Evolutionary conservation across 495 filamentous ascomycete genomes (phyloP).

Genomic region (Zalerion maritima): DNA sequence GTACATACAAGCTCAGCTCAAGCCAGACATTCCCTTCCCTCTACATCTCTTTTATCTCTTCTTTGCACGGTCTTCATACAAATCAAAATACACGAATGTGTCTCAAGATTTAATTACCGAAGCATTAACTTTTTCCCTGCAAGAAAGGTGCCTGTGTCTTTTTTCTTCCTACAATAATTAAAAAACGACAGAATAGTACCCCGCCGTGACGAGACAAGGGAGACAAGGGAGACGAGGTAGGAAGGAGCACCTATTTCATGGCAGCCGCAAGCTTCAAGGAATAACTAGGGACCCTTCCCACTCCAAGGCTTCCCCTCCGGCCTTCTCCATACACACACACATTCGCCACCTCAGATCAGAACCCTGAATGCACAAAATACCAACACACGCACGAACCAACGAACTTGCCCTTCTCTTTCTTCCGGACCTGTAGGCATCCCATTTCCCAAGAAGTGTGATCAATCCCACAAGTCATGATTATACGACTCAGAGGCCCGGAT

Average conservation of each 20-base stretch:
- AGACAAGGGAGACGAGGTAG: conserved; percentile 1
- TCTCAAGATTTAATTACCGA: background rate
- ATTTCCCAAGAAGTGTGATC: conserved; percentile 3
- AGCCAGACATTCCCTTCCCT: conserved; percentile 3
- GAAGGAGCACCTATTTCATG: background rate
- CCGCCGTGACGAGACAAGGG: conserved; percentile 5
- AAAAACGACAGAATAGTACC: conserved; percentile 1
- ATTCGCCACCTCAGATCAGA: conserved; percentile 13
- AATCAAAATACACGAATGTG: background rate
- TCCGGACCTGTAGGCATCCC: background rate
- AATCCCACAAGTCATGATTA: conserved; percentile 36
- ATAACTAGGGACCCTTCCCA: too few species aligned
- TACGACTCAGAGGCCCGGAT: conserved; percentile 54
- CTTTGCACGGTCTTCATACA: conserved; percentile 1
- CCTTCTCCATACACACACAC: conserved; percentile 5
- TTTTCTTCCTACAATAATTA: background rate
- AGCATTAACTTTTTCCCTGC: background rate
- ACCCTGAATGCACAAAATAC: conserved; percentile 6
- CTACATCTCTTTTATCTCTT: conserved; percentile 14
- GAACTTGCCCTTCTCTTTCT: conserved; percentile 3
- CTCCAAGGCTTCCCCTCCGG: background rate
- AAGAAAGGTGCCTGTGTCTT: background rate
- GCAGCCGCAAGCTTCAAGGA: too few species aligned
- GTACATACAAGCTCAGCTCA: too few species aligned
- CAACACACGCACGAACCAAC: conserved; percentile 1